Base-by-base conservation (phyloP, 2,329 filamentous ascomycete genomes). In the Aspergillus ustus region DNA sequence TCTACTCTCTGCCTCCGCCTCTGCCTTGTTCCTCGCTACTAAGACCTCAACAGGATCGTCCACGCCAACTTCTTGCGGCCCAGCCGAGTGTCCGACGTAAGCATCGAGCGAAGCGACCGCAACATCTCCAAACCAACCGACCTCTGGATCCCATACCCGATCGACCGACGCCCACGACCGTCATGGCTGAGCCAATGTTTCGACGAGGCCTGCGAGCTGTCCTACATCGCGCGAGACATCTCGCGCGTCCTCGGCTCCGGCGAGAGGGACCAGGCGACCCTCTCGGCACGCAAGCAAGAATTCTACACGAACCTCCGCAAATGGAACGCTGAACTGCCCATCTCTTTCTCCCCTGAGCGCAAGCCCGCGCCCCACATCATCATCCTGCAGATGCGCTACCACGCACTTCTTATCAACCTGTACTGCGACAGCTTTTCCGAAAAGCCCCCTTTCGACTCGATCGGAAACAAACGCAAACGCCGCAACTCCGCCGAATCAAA, bases 351-450 rank as follows among this genome's bases (percentile, higher is more conserved):
- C 1, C 45, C 45, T 13, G 29, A 22, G 4, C 46, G 40, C 34
- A 49, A 31, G 2, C 59, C 62, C 2, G 57, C 63, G 8, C 63
- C 65, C 0, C 65, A 68, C 56, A 58, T 68, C 6, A 15, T 67
- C 9, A 31, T 67, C 8, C 61, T 68, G n/a, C 54, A 58, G 66
- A 72, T 72, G 64, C 68, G 71, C 9, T 73, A 72, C 37, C 61
- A 72, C 37, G 63, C 69, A 1, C 61, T 68, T 8, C 44, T 69
- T 4, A 73, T 73, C 25, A 72, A 65, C 48, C 59, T 73, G 11
- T 69, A 69, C 51, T 68, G 60, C 45, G 69, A 70, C 53, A 56
- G 62, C 31, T 56, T 66, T 34, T 57, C 63, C 2, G 45, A 55
- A 2, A 55, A 63, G 15, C 46, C 55, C 1, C 52, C 59, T 7